These are phyloP conservation scores for Candida manassasensis DNA, from an alignment of 805 yeast species.

Conservation along the genomic window DNA sequence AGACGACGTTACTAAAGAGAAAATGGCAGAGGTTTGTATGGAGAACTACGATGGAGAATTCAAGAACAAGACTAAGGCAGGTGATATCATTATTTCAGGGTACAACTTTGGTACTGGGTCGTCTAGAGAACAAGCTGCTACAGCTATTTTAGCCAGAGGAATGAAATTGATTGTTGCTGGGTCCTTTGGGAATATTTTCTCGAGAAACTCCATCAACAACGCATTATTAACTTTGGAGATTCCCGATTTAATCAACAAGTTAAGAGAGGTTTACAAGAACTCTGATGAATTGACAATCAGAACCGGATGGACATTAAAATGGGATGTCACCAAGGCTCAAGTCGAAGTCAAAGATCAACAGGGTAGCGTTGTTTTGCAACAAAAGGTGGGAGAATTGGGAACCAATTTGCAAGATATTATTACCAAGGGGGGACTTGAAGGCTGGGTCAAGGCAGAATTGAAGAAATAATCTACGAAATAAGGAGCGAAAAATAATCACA, in stretches of 20 bases:
- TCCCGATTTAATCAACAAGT: constrained; percentile 74
- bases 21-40: constrained; percentile 99
- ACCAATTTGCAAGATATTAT: constrained; percentile 94
- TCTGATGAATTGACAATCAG: constrained; percentile 79
- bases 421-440: constrained; percentile 95
- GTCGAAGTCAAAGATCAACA: constrained; percentile 73
- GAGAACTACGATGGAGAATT: constrained; percentile 95
- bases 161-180: constrained; percentile 93
- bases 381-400: constrained; percentile 94
- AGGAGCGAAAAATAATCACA: too few relatives aligned
- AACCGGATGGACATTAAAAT: constrained; percentile 87
- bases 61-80: constrained; percentile 70
- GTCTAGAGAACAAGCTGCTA: constrained; percentile 98
- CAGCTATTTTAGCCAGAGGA: constrained; percentile 93
- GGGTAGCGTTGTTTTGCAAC: constrained; percentile 60
- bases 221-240: constrained; percentile 91
- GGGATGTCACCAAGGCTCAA: constrained; percentile 86
- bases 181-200: constrained; percentile 94
- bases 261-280: constrained; percentile 62
- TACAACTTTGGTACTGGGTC: constrained; percentile 98
- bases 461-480: constrained; percentile 12
- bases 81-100: constrained; percentile 89
- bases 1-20: constrained; percentile 90
- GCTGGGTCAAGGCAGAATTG: constrained; percentile 87
- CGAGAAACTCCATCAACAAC: constrained; percentile 93